Evolutionary conservation across 2,329 filamentous ascomycete genomes (phyloP), one percentile per base, ranked within the genome.

Genomic region (Beauveria bassiana): DNA sequence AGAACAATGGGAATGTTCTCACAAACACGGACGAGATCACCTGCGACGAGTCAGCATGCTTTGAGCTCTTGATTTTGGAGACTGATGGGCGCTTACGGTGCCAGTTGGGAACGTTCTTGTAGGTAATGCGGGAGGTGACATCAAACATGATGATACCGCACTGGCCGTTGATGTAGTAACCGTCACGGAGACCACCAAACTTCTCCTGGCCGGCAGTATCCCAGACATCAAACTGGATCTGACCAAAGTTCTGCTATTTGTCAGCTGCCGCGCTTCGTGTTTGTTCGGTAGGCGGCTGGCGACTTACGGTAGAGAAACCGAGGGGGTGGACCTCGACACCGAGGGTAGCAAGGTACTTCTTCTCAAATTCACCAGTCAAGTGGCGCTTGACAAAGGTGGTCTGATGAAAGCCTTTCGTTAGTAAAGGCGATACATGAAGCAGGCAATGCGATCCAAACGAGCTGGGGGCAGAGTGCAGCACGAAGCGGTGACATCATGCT

Each of bases 101-200:
- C 95, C 95, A 99, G 90, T 98, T 98, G 82, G 95, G 95, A 67
- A 99, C 95, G 84, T 99, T 99, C 90, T 99, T 99, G 89, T 99
- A 99, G 78, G 95, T 99, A 78, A 99, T 98, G 76, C 95, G 91
- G 70, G 93, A 97, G 67, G 95, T 98, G 69, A 99, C 93, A 79
- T 99, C 93, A 79, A 99, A 99, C 93, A 99, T 99, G 88, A 99
- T 98, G 84, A 99, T 97, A 82, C 95, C 93, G 80, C 93, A 98
- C 82, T 98, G 93, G 74, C 93, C 93, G 83, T 97, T 97, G 86
- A 99, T 99, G 85, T 99, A 99, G 88, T 99, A 99, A 71, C 93
- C 93, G 80, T 99, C 93, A 83, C 93, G 91, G 73, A 99, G 91
- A 85, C 93, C 93, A 79, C 93, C 93, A 70, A 99, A 99, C 87